phyloP scores from a whole-genome alignment of 371 early-diverging fungal genomes.

The Actinomucor elegans region DNA sequence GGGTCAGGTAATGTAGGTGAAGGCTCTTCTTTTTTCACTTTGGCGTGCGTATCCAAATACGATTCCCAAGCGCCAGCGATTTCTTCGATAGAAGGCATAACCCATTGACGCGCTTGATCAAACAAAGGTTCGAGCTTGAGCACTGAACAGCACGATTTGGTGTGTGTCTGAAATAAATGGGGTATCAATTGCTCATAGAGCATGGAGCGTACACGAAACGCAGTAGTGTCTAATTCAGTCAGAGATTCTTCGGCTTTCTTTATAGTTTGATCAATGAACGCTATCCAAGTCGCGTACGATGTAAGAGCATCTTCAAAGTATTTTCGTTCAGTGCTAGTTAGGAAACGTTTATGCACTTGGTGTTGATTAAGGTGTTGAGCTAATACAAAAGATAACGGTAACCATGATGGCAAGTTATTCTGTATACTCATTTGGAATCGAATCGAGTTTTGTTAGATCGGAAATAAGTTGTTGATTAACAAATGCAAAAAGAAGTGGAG shows the following conservation, averaged over 20 bases:
- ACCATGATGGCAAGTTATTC: conserved; percentile 11
- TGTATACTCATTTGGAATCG: not conserved
- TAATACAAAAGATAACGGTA: conserved; percentile 26
- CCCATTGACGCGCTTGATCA: conserved; percentile 5
- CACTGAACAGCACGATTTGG: conserved; percentile 35
- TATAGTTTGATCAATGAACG: conserved; percentile 41
- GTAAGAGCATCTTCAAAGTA: conserved; percentile 44
- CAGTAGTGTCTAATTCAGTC: conserved; percentile 29
- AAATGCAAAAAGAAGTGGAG: no score
- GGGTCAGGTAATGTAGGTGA: no score
- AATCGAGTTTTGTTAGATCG: no score
- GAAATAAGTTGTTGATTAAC: no score
- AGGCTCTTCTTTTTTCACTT: conserved; percentile 6
- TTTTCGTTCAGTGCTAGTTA: conserved; percentile 30
- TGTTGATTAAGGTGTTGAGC: conserved; percentile 27
- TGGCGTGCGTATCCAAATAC: no score
- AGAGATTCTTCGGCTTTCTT: conserved; percentile 9
- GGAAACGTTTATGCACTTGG: conserved; percentile 23
- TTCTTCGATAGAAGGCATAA: conserved; percentile 1
- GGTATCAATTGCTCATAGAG: conserved; percentile 73
- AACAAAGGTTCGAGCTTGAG: conserved; percentile 6
- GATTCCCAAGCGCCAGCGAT: no score
- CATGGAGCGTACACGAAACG: conserved; percentile 69
- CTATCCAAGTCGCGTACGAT: conserved; percentile 46
- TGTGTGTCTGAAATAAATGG: conserved; percentile 45